Conservation (phyloP, 164 flowering plant genomes). For the Magnolia sinica region DNA sequence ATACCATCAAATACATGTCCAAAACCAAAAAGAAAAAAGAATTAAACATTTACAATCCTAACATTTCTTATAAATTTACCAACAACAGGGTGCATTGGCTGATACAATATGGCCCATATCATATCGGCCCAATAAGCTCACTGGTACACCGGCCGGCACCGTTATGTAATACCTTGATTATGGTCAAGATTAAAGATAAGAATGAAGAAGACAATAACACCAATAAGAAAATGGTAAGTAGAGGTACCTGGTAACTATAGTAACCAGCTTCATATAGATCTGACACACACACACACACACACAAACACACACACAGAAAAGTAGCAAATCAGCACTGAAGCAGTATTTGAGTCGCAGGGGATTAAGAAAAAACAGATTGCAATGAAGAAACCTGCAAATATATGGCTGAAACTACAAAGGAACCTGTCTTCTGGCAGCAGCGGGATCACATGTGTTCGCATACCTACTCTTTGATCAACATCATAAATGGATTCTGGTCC, state of each 20-base stretch:
- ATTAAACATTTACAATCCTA: too few relatives aligned
- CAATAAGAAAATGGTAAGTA: background rate
- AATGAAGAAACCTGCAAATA: constrained; percentile 71
- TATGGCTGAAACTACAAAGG: constrained; percentile 93
- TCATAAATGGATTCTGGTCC: constrained; percentile 84
- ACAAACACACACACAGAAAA: background rate
- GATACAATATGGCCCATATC: too few relatives aligned
- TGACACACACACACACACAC: constrained; percentile 17
- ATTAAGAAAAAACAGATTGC: background rate
- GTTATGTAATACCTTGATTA: too few relatives aligned
- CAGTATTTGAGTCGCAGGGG: background rate
- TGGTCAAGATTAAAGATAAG: background rate
- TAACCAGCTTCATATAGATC: constrained; percentile 99
- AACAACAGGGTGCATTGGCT: too few relatives aligned
- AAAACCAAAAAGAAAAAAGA: too few relatives aligned
- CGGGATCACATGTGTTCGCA: constrained; percentile 74
- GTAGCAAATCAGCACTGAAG: background rate
- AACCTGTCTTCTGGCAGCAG: constrained; percentile 86
- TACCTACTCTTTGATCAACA: constrained; percentile 64
- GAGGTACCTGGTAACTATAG: constrained; percentile 90
- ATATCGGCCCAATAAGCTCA: too few relatives aligned
- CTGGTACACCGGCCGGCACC: too few relatives aligned
- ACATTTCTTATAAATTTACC: too few relatives aligned
- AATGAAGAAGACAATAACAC: background rate
- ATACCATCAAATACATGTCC: too few relatives aligned